Evolutionary conservation across 192 early-diverging fungal species (phyloP).

Genomic region (Neocallimastix lanati): DNA sequence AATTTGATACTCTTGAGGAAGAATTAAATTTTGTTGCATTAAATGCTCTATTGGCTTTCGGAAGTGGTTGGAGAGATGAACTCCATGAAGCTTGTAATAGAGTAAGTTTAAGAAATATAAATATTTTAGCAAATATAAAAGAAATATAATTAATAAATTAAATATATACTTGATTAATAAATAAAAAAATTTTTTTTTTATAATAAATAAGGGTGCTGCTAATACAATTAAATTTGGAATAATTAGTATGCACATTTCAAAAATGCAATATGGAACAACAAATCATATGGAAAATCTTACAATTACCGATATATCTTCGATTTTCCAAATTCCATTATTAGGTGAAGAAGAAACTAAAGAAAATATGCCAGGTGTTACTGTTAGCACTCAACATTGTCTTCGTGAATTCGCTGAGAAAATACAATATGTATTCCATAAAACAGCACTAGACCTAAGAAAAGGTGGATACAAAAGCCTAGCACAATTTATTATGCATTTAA

Average conservation of each 20-base stretch:
- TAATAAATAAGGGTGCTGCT: constrained; percentile 36
- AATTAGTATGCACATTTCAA: constrained; percentile 66
- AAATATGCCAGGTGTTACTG: background rate
- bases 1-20: constrained; percentile 48
- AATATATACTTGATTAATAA: too few species aligned
- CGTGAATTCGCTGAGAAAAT: background rate
- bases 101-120: background rate
- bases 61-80: constrained; percentile 50
- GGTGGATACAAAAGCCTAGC: background rate
- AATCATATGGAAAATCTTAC: background rate
- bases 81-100: constrained; percentile 30
- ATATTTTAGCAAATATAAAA: too few species aligned
- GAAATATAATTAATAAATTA: too few species aligned
- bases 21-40: constrained; percentile 62
- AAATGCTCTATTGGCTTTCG: constrained; percentile 57
- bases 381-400: background rate
- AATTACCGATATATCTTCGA: background rate
- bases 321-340: background rate
- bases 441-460: background rate
- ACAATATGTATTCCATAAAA: background rate
- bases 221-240: constrained; percentile 63
- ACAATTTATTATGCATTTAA: background rate
- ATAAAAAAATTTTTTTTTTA: too few species aligned
- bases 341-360: background rate
- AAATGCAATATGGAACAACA: constrained; percentile 8